Percentiles rank a stretch among this genome's conserved stretches.
These are phyloP conservation scores for Bombardia bombarda DNA, from an alignment of 495 filamentous ascomycete genomes.

Conservation along the genomic window DNA sequence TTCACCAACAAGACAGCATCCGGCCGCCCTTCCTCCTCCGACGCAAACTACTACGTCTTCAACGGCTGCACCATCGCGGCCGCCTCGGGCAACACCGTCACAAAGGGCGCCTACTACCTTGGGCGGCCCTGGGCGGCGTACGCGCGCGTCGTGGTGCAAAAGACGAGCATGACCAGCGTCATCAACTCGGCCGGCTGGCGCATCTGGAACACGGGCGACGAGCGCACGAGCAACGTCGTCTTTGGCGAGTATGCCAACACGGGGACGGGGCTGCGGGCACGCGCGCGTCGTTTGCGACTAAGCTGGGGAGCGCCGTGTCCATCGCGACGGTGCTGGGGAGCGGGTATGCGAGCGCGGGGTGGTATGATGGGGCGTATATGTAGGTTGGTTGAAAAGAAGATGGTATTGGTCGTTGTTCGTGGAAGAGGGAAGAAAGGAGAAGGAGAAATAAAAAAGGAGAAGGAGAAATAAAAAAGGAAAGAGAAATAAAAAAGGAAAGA, in stretches of 20 bases:
- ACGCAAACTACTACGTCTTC: slow-evolving; percentile 55
- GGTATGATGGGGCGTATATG: slow-evolving; percentile 20
- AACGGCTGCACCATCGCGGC: slow-evolving; percentile 44
- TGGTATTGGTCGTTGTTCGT: neutral
- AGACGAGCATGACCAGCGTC: slow-evolving; percentile 43
- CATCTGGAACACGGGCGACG: slow-evolving; percentile 42
- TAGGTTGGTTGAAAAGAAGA: too few relatives aligned
- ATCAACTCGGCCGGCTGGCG: slow-evolving; percentile 56
- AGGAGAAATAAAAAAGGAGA: neutral
- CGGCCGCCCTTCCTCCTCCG: slow-evolving; percentile 42
- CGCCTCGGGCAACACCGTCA: slow-evolving; percentile 37
- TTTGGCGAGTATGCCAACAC: slow-evolving; percentile 55
- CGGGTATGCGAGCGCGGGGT: slow-evolving; percentile 26
- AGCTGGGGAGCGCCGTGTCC: slow-evolving; percentile 33
- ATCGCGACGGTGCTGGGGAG: slow-evolving; percentile 46
- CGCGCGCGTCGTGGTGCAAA: slow-evolving; percentile 55
- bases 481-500: too few relatives aligned
- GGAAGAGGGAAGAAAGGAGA: neutral
- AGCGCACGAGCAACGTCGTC: slow-evolving; percentile 44
- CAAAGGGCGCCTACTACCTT: slow-evolving; percentile 48
- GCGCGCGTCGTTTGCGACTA: slow-evolving; percentile 47
- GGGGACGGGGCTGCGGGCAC: slow-evolving; percentile 50
- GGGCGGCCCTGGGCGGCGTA: slow-evolving; percentile 60
- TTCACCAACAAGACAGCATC: slow-evolving; percentile 31
- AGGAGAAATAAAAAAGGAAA: neutral